phyloP scores from a whole-genome alignment of 2,329 filamentous ascomycete species.

The Fusarium sp. region DNA sequence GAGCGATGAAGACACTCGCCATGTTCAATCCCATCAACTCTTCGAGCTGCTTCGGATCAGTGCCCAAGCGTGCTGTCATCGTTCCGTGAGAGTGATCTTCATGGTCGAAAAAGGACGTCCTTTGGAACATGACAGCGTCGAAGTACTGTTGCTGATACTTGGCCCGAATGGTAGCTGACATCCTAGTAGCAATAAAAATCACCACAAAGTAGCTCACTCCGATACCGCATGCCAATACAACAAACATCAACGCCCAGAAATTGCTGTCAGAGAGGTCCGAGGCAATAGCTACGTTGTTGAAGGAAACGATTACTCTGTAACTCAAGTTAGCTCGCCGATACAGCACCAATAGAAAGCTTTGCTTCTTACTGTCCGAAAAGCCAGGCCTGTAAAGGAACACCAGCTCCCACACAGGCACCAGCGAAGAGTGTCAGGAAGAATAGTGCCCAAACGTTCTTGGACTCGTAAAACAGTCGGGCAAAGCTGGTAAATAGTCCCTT shows the following conservation, averaged over 20 bases:
- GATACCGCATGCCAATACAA: slow-evolving; percentile 68
- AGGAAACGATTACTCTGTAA: slow-evolving; percentile 62
- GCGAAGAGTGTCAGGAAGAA: slow-evolving; percentile 67
- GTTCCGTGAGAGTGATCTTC: slow-evolving; percentile 73
- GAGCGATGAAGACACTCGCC: slow-evolving; percentile 72
- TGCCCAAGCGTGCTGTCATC: slow-evolving; percentile 69
- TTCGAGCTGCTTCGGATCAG: slow-evolving; percentile 73
- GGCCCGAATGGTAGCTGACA: slow-evolving; percentile 66
- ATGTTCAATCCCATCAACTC: slow-evolving; percentile 76
- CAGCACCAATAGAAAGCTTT: too few species aligned
- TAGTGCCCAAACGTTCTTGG: slow-evolving; percentile 65
- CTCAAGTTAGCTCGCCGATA: too few species aligned
- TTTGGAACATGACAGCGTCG: slow-evolving; percentile 71
- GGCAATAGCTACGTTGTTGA: slow-evolving; percentile 56
- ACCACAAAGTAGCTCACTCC: slow-evolving; percentile 67
- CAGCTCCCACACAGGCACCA: slow-evolving; percentile 61
- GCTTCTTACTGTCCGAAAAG: slow-evolving; percentile 63
- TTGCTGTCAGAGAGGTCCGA: slow-evolving; percentile 61
- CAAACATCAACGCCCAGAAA: slow-evolving; percentile 79
- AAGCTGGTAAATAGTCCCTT: slow-evolving; percentile 68
- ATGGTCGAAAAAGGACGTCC: slow-evolving; percentile 72
- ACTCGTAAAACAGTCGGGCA: slow-evolving; percentile 70
- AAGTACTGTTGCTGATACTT: slow-evolving; percentile 74
- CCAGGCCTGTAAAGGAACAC: slow-evolving; percentile 67
- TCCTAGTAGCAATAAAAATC: slow-evolving; percentile 58